Evolutionary conservation across 2,329 filamentous ascomycete genomes (phyloP), one percentile per base, ranked within the genome.

Genomic region (Epicoccum nigrum): DNA sequence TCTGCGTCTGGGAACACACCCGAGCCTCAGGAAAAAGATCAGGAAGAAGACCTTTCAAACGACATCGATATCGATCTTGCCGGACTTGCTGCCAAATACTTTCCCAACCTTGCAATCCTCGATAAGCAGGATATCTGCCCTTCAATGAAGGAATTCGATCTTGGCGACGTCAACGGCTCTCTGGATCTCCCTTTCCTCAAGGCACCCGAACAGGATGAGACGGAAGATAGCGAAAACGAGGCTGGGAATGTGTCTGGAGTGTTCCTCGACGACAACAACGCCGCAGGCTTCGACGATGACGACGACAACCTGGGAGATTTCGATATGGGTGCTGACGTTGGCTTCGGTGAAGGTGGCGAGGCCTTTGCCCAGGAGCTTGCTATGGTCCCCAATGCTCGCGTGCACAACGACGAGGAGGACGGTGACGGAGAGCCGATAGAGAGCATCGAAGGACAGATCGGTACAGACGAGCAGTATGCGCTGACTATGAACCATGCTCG

Each of bases 341-440:
- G 89, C 11, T 99, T 99, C 69, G 94, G 94, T 20, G 92, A 97
- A 71, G 94, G 94, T 53, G 94, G 94, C 57, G 94, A 99, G 72
- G 90, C 88, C 1, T 99, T 94, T 93, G 94, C 93, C 4, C 86
- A 87, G 62, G 91, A 97, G 71, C 92, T 92, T 32, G 92, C 90
- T 9, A 77, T 93, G 16, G 89, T 93, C 64, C 90, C 90, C 33
- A 91, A 95, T 76, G 88, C 92, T 77, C 88, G 90, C 42, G 85
- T 93, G 19, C 90, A 91, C 63, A 83, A 86, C 62, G 83, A 81
- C 2, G 73, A 76, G 30, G 75, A 82, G 30, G 83, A 84, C 2
- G 82, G 82, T 23, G 83, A 75, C 27, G 28, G 13, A 13, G 77
- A 81, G 16, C 76, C 78, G 8, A 77, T 65, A 19, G 75, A 74